Conservation (phyloP, 257 asterid species). For the Euphrasia confusa region DNA sequence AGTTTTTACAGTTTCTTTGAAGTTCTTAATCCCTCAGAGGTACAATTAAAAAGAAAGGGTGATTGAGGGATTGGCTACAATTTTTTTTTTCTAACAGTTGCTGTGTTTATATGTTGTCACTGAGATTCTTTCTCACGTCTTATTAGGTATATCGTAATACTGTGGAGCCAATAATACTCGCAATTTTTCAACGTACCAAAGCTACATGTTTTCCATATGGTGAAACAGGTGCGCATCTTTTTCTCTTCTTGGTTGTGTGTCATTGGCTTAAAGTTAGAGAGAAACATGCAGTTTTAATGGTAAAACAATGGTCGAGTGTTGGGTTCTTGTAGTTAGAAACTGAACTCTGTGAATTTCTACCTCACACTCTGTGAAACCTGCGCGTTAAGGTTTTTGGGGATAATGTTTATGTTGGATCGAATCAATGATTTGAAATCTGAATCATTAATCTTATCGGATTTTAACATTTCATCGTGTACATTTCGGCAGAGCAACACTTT, state of each 20-base stretch:
- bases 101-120: constrained; percentile 19
- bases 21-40: constrained; percentile 16
- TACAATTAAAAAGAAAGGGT: not conserved
- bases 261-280: constrained; percentile 5
- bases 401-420: constrained; percentile 10
- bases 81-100: constrained; percentile 1
- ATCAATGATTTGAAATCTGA: not conserved
- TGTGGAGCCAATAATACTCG: constrained; percentile 94
- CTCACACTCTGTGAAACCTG: not conserved
- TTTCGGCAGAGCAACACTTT: not conserved
- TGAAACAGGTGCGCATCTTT: constrained; percentile 68
- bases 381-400: constrained; percentile 2
- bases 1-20: not conserved
- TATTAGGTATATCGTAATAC: constrained; percentile 82
- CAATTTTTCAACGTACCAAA: constrained; percentile 88
- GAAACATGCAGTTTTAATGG: constrained; percentile 1
- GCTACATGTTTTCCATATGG: constrained; percentile 99
- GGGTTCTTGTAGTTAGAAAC: constrained; percentile 13
- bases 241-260: constrained; percentile 14
- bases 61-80: not conserved
- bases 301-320: not conserved
- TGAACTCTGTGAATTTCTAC: constrained; percentile 19
- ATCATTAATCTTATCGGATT: not conserved
- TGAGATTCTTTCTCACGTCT: constrained; percentile 27
- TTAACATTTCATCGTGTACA: not conserved